Conservation (phyloP, 2,329 filamentous ascomycete genomes). For the Graphilbum ipis-grandicollis region DNA sequence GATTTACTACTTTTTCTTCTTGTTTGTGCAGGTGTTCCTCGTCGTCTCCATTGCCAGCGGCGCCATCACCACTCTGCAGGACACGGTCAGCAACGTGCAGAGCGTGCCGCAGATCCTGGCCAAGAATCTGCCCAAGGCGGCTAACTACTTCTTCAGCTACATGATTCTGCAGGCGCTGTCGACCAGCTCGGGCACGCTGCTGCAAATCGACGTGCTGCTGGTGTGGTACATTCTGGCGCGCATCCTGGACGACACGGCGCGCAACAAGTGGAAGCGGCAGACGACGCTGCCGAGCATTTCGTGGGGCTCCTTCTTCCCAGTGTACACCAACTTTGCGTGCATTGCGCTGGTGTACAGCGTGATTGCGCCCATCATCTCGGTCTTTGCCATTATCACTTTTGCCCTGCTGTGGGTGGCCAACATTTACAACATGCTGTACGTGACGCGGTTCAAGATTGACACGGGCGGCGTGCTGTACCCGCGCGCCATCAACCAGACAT, state of each 20-base stretch:
- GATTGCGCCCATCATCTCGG: slow-evolving; percentile 72
- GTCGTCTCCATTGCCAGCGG: slow-evolving; percentile 73
- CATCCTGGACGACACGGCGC: slow-evolving; percentile 64
- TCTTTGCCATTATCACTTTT: slow-evolving; percentile 91
- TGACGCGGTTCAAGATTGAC: slow-evolving; percentile 75
- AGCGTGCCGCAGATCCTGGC: slow-evolving; percentile 58
- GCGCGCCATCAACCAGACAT: slow-evolving; percentile 83
- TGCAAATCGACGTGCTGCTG: slow-evolving; percentile 66
- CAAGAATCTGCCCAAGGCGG: slow-evolving; percentile 62
- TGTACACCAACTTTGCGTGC: slow-evolving; percentile 92
- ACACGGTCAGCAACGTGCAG: slow-evolving; percentile 38
- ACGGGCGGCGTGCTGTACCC: slow-evolving; percentile 89
- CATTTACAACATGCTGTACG: slow-evolving; percentile 92
- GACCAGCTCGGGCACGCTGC: slow-evolving; percentile 72
- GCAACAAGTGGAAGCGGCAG: slow-evolving; percentile 73
- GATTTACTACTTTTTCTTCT: slow-evolving; percentile 79
- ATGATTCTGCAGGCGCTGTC: slow-evolving; percentile 89
- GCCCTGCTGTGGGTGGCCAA: slow-evolving; percentile 84
- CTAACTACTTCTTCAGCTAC: slow-evolving; percentile 98
- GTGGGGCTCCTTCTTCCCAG: slow-evolving; percentile 89
- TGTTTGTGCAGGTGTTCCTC: slow-evolving; percentile 89
- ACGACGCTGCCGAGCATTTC: slow-evolving; percentile 59
- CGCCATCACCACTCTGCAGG: slow-evolving; percentile 43
- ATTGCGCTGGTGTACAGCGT: slow-evolving; percentile 83
- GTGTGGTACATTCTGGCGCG: slow-evolving; percentile 70